Evolutionary conservation across 2,329 filamentous ascomycete genomes (phyloP).

Genomic region (Colletotrichum higginsianum): DNA sequence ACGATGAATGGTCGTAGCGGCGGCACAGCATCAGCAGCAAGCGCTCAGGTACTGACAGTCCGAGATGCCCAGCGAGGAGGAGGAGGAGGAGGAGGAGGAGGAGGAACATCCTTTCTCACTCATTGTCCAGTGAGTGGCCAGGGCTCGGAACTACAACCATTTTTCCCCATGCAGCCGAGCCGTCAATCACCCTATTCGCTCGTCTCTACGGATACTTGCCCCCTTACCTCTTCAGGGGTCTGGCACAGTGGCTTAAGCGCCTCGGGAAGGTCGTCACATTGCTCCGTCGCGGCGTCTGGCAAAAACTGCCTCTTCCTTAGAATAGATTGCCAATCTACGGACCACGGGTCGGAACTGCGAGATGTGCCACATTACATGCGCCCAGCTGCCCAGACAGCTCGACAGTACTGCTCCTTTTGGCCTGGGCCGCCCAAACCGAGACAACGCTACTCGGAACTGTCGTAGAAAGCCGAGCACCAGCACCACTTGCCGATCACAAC

Average conservation of each 20-base stretch:
- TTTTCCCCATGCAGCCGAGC: slow-evolving; percentile 25
- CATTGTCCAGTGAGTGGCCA: slow-evolving; percentile 21
- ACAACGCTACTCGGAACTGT: slow-evolving; percentile 14
- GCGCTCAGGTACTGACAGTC: not conserved
- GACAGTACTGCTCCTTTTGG: not conserved
- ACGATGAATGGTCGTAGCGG: not conserved
- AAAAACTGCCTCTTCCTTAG: slow-evolving; percentile 14
- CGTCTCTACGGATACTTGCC: not conserved
- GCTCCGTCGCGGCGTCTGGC: slow-evolving; percentile 22
- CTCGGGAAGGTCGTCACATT: slow-evolving; percentile 25
- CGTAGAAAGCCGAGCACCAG: not conserved
- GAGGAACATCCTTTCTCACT: not conserved
- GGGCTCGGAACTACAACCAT: slow-evolving; percentile 24
- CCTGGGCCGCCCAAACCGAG: not conserved
- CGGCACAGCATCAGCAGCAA: slow-evolving; percentile 1
- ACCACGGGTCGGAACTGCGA: slow-evolving; percentile 12
- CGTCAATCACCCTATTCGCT: slow-evolving; percentile 17
- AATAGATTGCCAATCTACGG: slow-evolving; percentile 32
- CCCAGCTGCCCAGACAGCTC: slow-evolving; percentile 16
- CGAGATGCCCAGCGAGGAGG: not conserved
- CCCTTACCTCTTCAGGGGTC: slow-evolving; percentile 8
- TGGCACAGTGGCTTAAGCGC: slow-evolving; percentile 25
- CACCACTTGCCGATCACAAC: slow-evolving; percentile 2
- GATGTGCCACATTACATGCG: slow-evolving; percentile 5
- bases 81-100: slow-evolving; percentile 9